Conservation (phyloP, 2,329 filamentous ascomycete species). For the Botrytis paeoniae region DNA sequence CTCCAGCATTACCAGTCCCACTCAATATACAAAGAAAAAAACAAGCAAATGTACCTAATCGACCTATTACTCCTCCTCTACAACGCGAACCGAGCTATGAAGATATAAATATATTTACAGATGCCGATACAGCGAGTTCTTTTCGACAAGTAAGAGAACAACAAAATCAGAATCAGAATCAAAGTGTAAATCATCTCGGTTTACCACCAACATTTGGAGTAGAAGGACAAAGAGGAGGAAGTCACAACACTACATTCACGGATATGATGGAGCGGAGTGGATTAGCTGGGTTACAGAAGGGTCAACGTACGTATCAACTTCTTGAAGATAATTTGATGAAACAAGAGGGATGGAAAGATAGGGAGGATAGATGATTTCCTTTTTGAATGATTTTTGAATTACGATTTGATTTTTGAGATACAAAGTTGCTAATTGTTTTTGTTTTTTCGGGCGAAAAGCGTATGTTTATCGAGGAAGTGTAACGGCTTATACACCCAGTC, state of each 20-base stretch:
- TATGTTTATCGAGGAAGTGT: conserved; percentile 18
- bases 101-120: conserved; percentile 53
- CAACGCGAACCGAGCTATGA: conserved; percentile 47
- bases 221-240: conserved; percentile 14
- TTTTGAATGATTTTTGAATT: background rate
- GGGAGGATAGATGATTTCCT: background rate
- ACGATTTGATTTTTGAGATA: background rate
- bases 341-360: background rate
- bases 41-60: background rate
- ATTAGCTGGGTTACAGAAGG: conserved; percentile 39
- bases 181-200: conserved; percentile 3
- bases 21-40: conserved; percentile 25
- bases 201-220: background rate
- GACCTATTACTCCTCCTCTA: conserved; percentile 39
- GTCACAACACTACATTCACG: conserved; percentile 47
- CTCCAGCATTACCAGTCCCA: conserved; percentile 26
- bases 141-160: conserved; percentile 24
- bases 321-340: background rate
- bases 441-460: conserved; percentile 7
- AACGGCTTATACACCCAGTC: conserved; percentile 13
- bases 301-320: conserved; percentile 33
- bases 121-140: conserved; percentile 44
- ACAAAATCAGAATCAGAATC: background rate
- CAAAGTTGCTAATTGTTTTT: conserved; percentile 10
- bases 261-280: conserved; percentile 50